Evolutionary conservation across 257 asterid species (phyloP), one percentile per base, ranked within the genome.

Genomic region (Lavandula angustifolia): DNA sequence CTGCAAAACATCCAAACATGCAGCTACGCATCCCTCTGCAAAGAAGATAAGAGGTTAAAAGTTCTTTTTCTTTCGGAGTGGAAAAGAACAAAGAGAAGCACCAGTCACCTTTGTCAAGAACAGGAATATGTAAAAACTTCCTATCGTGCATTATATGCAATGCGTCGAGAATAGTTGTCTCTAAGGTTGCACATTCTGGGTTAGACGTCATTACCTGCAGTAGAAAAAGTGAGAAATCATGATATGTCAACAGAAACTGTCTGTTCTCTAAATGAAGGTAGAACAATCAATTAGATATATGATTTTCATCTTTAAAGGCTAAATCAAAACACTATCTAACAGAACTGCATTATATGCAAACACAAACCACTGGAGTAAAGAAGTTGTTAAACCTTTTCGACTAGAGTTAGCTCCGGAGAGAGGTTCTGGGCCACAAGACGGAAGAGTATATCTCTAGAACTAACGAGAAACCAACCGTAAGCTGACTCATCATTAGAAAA

Each of bases 91-190:
- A n/a, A 12, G 56, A 16, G 57, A 52, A 56, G 57, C 47, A 76
- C 70, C 57, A 48, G 73, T 75, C 67, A 87, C 96, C 96, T 85
- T 86, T 84, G 62, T 89, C 96, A 47, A 85, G 69, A 64, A 92
- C 95, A 9, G 96, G 98, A 78, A 92, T 91, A 79, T 92, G 96
- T 60, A 92, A 77, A 51, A 92, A 92, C 68, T 79, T 89, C 46
- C 91, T 87, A 68, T 92, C 96, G 72, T 85, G 98, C 96, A 92
- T 92, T 73, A 89, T 75, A 83, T 92, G 96, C 75, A 92, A 76
- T 3, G 95, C 96, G 74, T 87, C 96, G 60, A 92, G 96, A 69
- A 92, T 89, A 52, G 95, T 80, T 41, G 89, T 80, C 75, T 92
- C 98, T 50, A 79, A 63, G n/a, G 94, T 80, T 32, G 88, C 96